Evolutionary conservation across 1,139 yeast species (phyloP), one percentile per base, ranked within the genome.

Genomic region (Kodamaea sp.): DNA sequence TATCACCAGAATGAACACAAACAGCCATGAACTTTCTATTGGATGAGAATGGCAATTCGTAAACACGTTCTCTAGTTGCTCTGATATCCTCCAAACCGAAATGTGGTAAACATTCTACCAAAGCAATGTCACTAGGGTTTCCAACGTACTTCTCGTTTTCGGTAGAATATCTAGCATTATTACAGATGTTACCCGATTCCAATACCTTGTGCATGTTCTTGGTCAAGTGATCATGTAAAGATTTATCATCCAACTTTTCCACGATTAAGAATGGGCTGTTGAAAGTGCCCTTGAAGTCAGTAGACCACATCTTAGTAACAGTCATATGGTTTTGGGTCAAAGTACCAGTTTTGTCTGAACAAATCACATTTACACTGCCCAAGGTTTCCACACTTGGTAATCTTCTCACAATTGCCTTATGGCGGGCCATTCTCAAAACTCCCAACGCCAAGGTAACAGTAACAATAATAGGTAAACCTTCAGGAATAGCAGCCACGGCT

Each of bases 401-500:
- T 48, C 97, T 77, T 51, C 90, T 83, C 35, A 92, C 96, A 53
- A 92, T 92, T 3, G 97, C 97, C 53, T 83, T 84, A 47, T 89
- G 82, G 35, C 79, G 80, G 4, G 97, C 97, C 97, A 92, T 92
- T 63, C 97, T 75, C 48, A 90, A 72, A 25, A 92, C 97, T 29
- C 97, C 97, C 26, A 92, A 71, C 0, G 98, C 97, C 47, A 92
- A 70, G 0, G 97, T 92, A 5, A 92, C 97, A 4, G 97, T 90
- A 28, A 92, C 97, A 56, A 92, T 90, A 51, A 92, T 90, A 0
- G 97, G 97, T 46, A 92, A 73, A 37, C 97, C 97, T 62, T 92
- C 98, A 4, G 98, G 98, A 47, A 92, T 90, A 2, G 97, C 97
- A 31, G 98, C 98, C 10, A 92, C 97, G 1, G 97, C 97, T 44